Evolutionary conservation across 129 eudicot genomes (phyloP).

Genomic region (Pseudognaphalium luteoalbum): DNA sequence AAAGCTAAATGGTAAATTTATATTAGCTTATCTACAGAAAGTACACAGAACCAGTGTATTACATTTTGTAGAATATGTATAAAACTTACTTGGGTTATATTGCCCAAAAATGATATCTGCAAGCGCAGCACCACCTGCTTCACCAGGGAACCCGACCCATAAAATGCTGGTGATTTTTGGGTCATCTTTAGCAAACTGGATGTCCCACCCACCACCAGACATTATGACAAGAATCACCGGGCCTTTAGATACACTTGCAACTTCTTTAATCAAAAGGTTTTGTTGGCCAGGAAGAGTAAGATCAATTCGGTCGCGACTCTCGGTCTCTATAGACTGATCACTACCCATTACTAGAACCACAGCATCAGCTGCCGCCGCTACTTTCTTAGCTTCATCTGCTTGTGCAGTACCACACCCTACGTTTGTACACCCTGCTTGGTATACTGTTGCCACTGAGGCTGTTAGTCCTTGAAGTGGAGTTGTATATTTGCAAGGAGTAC

Average conservation of each 20-base stretch:
- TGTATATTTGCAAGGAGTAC: conserved; percentile 80
- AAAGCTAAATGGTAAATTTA: not conserved
- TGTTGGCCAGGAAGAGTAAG: conserved; percentile 96
- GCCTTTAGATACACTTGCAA: conserved; percentile 80
- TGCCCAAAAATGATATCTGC: conserved; percentile 83
- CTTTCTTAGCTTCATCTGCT: conserved; percentile 63
- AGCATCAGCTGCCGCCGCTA: conserved; percentile 83
- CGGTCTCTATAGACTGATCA: conserved; percentile 82
- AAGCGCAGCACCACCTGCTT: conserved; percentile 96
- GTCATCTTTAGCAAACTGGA: conserved; percentile 76
- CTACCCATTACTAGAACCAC: conserved; percentile 75
- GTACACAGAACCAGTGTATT: not conserved
- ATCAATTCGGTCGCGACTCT: conserved; percentile 60
- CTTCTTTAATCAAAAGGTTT: conserved; percentile 44
- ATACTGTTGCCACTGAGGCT: conserved; percentile 52
- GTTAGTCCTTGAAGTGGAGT: conserved; percentile 88
- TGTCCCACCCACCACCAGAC: conserved; percentile 97
- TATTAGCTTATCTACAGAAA: not conserved
- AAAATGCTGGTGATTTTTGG: conserved; percentile 74
- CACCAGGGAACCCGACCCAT: conserved; percentile 97
- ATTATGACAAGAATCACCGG: conserved; percentile 92
- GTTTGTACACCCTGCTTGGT: conserved; percentile 67
- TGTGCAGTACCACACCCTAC: conserved; percentile 65
- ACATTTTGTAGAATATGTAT: not conserved
- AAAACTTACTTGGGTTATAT: conserved; percentile 70